Base-by-base conservation (phyloP, 2,329 filamentous ascomycete species). In the Blumeriella jaapii region DNA sequence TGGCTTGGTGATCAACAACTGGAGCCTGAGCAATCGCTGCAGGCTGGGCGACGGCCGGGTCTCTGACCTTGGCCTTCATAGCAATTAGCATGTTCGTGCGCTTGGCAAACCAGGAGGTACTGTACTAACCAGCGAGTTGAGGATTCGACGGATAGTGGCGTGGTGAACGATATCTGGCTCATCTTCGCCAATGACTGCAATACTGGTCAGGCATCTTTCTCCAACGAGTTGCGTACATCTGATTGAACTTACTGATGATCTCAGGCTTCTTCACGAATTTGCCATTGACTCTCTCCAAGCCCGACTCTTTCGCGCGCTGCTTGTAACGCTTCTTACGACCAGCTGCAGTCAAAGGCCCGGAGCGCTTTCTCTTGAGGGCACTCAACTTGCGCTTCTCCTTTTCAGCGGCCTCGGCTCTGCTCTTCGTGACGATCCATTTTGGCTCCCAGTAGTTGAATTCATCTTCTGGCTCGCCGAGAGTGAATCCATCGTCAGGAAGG, bases 371-470 rank as follows among this genome's bases (percentile, higher is more conserved):
- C 29, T 34, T 34, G 15, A 15, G 15, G 12, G 26, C 20, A 10
- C 18, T n/a, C 23, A 36, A 29, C 17, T 17, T 33, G 10, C 25
- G 28, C n/a, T n/a, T n/a, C n/a, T n/a, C n/a, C n/a, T n/a, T n/a
- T 24, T 24, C 22, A 24, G 22, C 3, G 22, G 12, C 4, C 22
- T 9, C 22, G 10, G 22, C 22, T 8, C 9, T 4, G 22, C 22
- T 8, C 22, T 24, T n/a, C 13, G 25, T 26, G 15, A 22, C 25
- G 13, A 35, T 17, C 36, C 31, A 33, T 2, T 18, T 24, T 11
- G 29, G 18, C 31, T 41, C 39, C 35, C 35, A 41, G 18, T 30
- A 36, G 29, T 36, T 32, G 19, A 33, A 10, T 9, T 32, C 36
- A 12, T 41, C 36, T 10, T 36, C 15, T n/a, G 39, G 35, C 14